A percentile compares a stretch with the other conserved stretches of the same genome.
Evolutionary conservation across 208 protist genomes (phyloP).

Genomic region (Leptomonas pyrrhocoris): DNA sequence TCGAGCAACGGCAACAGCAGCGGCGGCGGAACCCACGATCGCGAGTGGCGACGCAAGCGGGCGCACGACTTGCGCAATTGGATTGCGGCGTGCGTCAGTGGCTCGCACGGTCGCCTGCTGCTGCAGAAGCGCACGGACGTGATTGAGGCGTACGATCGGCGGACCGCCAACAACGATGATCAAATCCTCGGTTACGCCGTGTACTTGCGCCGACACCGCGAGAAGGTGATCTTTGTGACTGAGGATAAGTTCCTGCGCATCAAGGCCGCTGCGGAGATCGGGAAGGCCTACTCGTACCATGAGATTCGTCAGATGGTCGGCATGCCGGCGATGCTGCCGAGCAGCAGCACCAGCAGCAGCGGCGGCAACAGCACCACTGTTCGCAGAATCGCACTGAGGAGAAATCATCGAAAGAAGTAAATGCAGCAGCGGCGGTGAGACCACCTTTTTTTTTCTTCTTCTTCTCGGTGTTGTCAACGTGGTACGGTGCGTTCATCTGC

Average conservation of each 20-base stretch:
- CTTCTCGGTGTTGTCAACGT: too few relatives aligned
- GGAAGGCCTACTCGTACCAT: slow-evolving; percentile 46
- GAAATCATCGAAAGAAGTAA: too few relatives aligned
- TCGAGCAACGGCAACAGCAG: slow-evolving; percentile 10
- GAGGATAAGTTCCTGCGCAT: slow-evolving; percentile 84
- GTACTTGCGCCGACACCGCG: slow-evolving; percentile 43
- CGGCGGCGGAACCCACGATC: slow-evolving; percentile 6
- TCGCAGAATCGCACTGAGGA: too few relatives aligned
- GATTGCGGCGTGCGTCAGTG: slow-evolving; percentile 39
- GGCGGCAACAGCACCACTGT: neutral
- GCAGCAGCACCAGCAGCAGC: neutral
- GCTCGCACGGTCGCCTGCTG: slow-evolving; percentile 27
- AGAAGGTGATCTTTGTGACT: slow-evolving; percentile 73
- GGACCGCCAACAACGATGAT: slow-evolving; percentile 69
- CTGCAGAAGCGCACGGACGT: slow-evolving; percentile 77
- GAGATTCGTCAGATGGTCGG: slow-evolving; percentile 48
- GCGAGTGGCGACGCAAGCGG: slow-evolving; percentile 35
- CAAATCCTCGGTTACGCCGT: slow-evolving; percentile 85
- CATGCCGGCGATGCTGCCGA: slow-evolving; percentile 13
- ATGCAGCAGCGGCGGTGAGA: too few relatives aligned
- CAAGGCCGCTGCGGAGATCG: slow-evolving; percentile 75
- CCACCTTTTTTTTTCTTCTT: too few relatives aligned
- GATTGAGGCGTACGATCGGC: slow-evolving; percentile 52
- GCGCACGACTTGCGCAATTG: slow-evolving; percentile 67
- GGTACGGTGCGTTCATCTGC: too few relatives aligned